Percentiles rank a stretch among this genome's conserved stretches.
Evolutionary conservation across 768 basidiomycete species (phyloP).

Genomic region (Lenzites betulinus): DNA sequence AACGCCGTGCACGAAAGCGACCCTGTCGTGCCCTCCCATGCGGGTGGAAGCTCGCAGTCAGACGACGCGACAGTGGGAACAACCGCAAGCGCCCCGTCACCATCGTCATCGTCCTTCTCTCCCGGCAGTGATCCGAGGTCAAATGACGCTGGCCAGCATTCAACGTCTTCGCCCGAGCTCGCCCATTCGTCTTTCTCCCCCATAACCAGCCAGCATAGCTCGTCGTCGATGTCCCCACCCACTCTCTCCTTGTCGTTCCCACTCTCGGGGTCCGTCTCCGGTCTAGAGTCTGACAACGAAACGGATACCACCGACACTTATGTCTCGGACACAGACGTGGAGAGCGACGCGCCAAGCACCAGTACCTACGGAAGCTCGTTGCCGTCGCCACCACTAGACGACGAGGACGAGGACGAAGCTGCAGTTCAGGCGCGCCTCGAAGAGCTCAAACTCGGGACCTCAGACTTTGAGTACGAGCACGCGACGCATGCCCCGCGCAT

Average conservation of each 20-base stretch:
- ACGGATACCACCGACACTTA: slow-evolving; percentile 20
- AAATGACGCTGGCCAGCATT: slow-evolving; percentile 7
- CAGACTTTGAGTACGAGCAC: not conserved
- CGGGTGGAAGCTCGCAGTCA: not conserved
- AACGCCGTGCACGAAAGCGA: slow-evolving; percentile 5
- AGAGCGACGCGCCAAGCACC: slow-evolving; percentile 28
- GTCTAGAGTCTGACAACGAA: slow-evolving; percentile 19
- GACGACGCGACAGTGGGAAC: not conserved
- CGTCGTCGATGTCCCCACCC: slow-evolving; percentile 13
- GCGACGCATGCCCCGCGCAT: not conserved
- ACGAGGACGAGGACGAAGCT: not conserved
- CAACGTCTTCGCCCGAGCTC: not conserved
- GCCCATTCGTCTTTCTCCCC: not conserved
- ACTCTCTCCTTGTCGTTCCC: slow-evolving; percentile 24
- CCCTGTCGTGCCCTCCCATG: not conserved
- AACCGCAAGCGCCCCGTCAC: slow-evolving; percentile 6
- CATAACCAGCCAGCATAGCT: not conserved
- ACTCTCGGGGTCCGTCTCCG: not conserved
- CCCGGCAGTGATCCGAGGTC: slow-evolving; percentile 6
- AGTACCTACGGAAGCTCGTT: slow-evolving; percentile 24
- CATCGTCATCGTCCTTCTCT: slow-evolving; percentile 7
- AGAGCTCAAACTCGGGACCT: slow-evolving; percentile 4
- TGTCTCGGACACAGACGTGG: slow-evolving; percentile 29
- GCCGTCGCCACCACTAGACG: slow-evolving; percentile 19
- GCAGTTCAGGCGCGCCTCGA: slow-evolving; percentile 3